Base-by-base conservation (phyloP, 495 filamentous ascomycete species). In the Talaromyces ruber region DNA sequence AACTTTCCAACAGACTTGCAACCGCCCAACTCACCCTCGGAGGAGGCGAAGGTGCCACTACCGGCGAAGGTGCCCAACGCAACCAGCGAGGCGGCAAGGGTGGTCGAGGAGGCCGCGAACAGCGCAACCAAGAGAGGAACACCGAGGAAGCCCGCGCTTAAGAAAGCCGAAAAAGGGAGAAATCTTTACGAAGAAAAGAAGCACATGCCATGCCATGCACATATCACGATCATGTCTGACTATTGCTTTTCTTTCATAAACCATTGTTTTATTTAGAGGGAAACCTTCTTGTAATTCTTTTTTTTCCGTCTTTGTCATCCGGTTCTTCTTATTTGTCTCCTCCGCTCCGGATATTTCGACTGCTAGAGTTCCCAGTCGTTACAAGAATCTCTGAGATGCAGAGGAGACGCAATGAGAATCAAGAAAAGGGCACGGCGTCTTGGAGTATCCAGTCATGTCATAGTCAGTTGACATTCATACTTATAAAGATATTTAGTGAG, bases 1-100 rank as follows among this genome's bases (percentile, higher is more conserved):
- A 98, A 72, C 85, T 98, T 47, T 94, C 92, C 55, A 95, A 97
- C 79, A 85, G 93, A 29, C 78, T 98, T 63, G 92, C 94, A 58
- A 96, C 92, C 14, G 88, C 92, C 52, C 84, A 87, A 50, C 81
- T 97, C 26, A 88, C 86, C 16, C 81, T 82, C 59, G 86, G 82
- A 53, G 80, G 82, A 25, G 79, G 77, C 50, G 81, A 82, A 55
- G 63, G 70, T n/a, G 70, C 66, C 52, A 63, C 66, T 34, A 70
- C 69, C 39, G 74, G 74, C 37, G 66, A 70, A 58, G 62, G 60
- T 24, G 61, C 61, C 43, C 57, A 64, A 59, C 45, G 62, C 43
- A 68, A 70, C 62, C 78, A 81, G 68, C 71, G 76, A 61, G 75
- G 77, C 62, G 78, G 78, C 65, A 81, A 81, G 67, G 76, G 80